phyloP scores from a whole-genome alignment of 345 rosid species.

The Eutrema japonicum region DNA sequence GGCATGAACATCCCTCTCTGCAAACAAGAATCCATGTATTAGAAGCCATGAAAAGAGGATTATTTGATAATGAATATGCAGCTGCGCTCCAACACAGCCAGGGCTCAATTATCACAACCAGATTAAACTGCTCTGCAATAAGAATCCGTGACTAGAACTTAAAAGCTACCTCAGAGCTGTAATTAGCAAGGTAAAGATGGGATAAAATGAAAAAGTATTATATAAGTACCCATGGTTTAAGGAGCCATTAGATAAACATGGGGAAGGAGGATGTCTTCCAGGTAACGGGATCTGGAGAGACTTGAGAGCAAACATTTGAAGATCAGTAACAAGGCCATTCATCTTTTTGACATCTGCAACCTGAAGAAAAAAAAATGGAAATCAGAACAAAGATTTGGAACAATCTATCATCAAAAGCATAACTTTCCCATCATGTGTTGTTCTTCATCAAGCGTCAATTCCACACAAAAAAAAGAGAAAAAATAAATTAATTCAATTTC shows the following conservation, averaged over 20 bases:
- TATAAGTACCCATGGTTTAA: slow-evolving; percentile 53
- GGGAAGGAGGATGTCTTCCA: slow-evolving; percentile 91
- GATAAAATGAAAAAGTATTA: not conserved
- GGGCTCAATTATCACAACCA: too few species aligned
- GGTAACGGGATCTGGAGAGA: slow-evolving; percentile 82
- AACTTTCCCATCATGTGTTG: slow-evolving; percentile 28
- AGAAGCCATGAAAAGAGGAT: slow-evolving; percentile 10
- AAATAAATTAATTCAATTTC: slow-evolving; percentile 18
- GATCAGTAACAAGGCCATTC: slow-evolving; percentile 90
- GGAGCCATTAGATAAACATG: slow-evolving; percentile 57
- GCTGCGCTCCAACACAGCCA: slow-evolving; percentile 17
- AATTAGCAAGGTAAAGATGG: not conserved
- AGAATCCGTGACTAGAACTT: not conserved
- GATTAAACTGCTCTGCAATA: not conserved
- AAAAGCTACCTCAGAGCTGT: slow-evolving; percentile 9
- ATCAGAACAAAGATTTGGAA: not conserved
- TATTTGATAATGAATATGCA: slow-evolving; percentile 10
- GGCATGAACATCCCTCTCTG: slow-evolving; percentile 54
- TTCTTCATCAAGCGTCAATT: slow-evolving; percentile 10
- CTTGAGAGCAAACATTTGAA: slow-evolving; percentile 94
- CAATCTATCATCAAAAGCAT: slow-evolving; percentile 28
- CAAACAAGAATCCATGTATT: slow-evolving; percentile 37
- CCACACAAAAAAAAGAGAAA: not conserved
- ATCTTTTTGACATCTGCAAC: slow-evolving; percentile 86
- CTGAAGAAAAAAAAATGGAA: slow-evolving; percentile 38